Evolutionary conservation across 495 filamentous ascomycete species (phyloP).

Genomic region (Clavariopsis aquatica): DNA sequence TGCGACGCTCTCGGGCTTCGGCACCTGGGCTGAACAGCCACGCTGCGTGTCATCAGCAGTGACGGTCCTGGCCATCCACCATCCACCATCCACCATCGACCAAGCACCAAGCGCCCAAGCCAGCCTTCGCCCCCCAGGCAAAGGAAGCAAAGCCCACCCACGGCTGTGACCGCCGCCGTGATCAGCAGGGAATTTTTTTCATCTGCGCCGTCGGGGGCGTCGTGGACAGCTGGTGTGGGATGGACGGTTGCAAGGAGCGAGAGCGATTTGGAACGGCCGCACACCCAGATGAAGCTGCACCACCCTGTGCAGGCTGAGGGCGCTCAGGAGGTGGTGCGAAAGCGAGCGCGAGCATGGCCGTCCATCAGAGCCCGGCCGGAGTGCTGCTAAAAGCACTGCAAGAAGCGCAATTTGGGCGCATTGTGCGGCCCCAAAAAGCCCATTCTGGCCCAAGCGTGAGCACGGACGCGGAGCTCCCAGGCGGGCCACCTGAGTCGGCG

Average conservation of each 20-base stretch:
- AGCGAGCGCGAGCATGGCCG: neutral
- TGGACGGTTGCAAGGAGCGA: neutral
- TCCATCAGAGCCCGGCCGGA: neutral
- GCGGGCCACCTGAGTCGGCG: neutral
- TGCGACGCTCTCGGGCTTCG: neutral
- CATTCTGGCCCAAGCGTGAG: conserved; percentile 6
- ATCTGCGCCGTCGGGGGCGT: conserved; percentile 5
- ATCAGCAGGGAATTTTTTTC: neutral
- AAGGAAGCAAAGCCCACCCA: conserved; percentile 2
- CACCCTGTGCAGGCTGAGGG: conserved; percentile 14
- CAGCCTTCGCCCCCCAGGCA: conserved; percentile 1
- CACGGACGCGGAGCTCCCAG: neutral
- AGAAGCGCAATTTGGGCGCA: neutral
- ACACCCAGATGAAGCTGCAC: conserved; percentile 24
- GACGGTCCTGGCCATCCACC: neutral
- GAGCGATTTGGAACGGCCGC: neutral
- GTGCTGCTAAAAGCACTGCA: conserved; percentile 18
- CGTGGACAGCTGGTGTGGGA: neutral
- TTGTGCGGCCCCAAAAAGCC: neutral
- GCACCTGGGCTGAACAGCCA: neutral
- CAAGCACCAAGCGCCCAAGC: neutral
- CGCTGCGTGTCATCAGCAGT: conserved; percentile 1
- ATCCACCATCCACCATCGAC: neutral
- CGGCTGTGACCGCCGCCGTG: neutral
- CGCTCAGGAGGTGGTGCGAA: conserved; percentile 5